Conservation (phyloP, 768 basidiomycete species). For the Tylopilus plumbeoviolaceoides region DNA sequence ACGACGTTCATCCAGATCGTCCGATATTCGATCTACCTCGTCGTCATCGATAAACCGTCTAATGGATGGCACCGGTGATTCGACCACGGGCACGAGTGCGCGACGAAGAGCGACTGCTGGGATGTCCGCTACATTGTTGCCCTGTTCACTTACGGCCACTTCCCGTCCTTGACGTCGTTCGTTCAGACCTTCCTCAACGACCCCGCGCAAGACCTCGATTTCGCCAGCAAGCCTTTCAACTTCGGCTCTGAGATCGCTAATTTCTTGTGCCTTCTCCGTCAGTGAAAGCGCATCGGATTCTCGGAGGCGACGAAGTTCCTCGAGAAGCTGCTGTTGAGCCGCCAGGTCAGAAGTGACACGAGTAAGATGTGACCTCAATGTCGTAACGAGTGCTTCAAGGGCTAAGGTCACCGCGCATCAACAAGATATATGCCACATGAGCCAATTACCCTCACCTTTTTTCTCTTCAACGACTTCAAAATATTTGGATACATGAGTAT, state of each 20-base stretch:
- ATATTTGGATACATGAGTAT: conserved; percentile 48
- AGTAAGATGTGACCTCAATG: conserved; percentile 69
- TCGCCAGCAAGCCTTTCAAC: conserved; percentile 82
- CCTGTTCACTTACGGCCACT: conserved; percentile 12
- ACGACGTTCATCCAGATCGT: conserved; percentile 64
- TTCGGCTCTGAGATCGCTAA: conserved; percentile 64
- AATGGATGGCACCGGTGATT: conserved; percentile 8
- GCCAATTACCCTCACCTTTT: conserved; percentile 57
- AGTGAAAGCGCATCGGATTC: conserved; percentile 59
- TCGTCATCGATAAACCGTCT: conserved; percentile 49
- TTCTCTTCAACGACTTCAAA: conserved; percentile 83
- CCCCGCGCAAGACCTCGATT: conserved; percentile 79
- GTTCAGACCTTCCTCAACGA: conserved; percentile 83
- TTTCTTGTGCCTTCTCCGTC: conserved; percentile 59
- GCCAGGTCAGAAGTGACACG: conserved; percentile 77
- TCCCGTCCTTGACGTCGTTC: conserved; percentile 62
- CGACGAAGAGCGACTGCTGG: not conserved
- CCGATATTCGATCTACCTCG: conserved; percentile 59
- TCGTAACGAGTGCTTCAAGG: conserved; percentile 72
- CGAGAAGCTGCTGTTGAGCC: conserved; percentile 67
- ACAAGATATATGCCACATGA: not conserved
- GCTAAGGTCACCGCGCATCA: conserved; percentile 41
- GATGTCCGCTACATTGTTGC: not conserved
- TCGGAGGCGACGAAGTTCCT: conserved; percentile 58
- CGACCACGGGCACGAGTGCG: not conserved